Evolutionary conservation across 441 rosid species (phyloP), one percentile per base, ranked within the genome.

Genomic region (Euphorbia corollata): DNA sequence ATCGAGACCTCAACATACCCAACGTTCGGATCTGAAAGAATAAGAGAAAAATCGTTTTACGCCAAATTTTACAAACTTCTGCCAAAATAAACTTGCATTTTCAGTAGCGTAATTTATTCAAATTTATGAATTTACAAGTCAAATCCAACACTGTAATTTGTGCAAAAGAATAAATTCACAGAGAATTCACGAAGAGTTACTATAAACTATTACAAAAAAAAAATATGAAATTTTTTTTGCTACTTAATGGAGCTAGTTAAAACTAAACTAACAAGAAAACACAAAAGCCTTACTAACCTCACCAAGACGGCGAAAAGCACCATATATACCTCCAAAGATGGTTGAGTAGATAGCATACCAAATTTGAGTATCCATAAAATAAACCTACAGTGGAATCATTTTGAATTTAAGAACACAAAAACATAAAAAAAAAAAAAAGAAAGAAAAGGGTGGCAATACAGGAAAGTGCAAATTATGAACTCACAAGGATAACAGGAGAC

Each of bases 271-370:
- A 13, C 15, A 47, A 47, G 3, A 47, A 47, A 47, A 47, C 3
- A 47, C 0, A 12, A 47, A 47, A 12, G 15, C 18, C 13, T 47
- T 4, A 47, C 83, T 60, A 69, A 95, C 99, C 98, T 95, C 99
- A 80, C 99, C 99, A 70, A 95, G 97, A 36, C 96, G 96, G 43
- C 99, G 88, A 77, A 95, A 95, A 63, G 98, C 99, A 72, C 99
- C 99, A 36, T 95, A 95, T 65, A 95, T 85, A 69, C 99, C 99
- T 68, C 99, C 99, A 88, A 95, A 90, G 68, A 95, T 16, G 27
- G 99, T 92, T 61, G 99, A 95, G 75, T 85, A 95, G 81, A 95
- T 95, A 48, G 99, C 99, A 84, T 95, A 95, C 99, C 99, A 95
- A 58, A 95, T 95, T 77, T 95, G 99, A 59, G 98, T 65, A 80